Evolutionary conservation across 306 rosid species (phyloP), one percentile per base, ranked within the genome.

Genomic region (Cajanus cajan): DNA sequence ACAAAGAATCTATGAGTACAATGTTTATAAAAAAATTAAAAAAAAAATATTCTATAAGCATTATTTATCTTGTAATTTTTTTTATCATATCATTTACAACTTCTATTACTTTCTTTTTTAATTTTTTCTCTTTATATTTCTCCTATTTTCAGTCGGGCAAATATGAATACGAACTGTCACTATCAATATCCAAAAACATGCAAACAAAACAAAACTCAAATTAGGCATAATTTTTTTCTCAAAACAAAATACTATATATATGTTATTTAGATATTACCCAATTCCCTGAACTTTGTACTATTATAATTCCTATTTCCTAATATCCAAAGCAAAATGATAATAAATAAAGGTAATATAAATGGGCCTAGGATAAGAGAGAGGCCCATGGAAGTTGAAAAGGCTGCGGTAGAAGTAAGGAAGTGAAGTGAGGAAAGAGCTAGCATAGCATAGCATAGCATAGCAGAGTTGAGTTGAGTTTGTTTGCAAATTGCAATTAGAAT

Each of bases 341-440:
- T 50, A 5, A 9, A 12, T 44, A 14, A 58, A 4, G 2, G 6
- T 1, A 11, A 66, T 40, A 8, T 10, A 3, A 77, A 22, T 66
- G 82, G 82, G 82, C 72, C 71, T 61, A 19, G 11, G 2, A 25
- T 12, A 39, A 8, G 21, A 8, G n/a, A 0, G 1, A 72, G 63
- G 84, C 76, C 80, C 76, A 73, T 11, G 0, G 47, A 7, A 80
- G 36, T 21, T 7, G 66, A 74, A 24, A n/a, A 57, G 66, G 2
- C 31, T 28, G 31, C 31, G 31, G 31, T 28, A 1, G 31, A 28
- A 28, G 31, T 5, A 15, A 2, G 24, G 7, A 18, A 2, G 33
- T n/a, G 43, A 18, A 40, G 68, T 40, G 66, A 40, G 19, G 9
- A 33, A 13, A 22, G 41, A 62, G 39, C 7, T 0, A 41, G 39